Evolutionary conservation across 2,329 filamentous ascomycete species (phyloP).

Genomic region (Stachybotrys chlorohalonatus): DNA sequence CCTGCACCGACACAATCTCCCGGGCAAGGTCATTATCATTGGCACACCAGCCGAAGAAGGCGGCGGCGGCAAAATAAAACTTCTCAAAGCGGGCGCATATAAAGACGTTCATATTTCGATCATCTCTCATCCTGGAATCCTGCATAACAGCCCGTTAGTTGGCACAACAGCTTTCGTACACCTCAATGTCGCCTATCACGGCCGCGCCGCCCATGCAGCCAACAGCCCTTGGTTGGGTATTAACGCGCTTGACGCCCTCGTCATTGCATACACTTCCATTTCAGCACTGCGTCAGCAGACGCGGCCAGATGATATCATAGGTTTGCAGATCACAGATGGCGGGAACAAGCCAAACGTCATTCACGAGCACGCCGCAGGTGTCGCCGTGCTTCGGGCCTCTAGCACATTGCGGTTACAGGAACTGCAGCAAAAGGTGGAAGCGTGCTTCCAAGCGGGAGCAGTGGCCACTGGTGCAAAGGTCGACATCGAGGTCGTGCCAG

Average conservation of each 20-base stretch:
- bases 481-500: conserved; percentile 25
- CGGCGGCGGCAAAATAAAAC: conserved; percentile 39
- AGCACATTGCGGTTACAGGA: conserved; percentile 10
- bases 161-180: conserved; percentile 41
- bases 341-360: conserved; percentile 48
- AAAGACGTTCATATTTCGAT: conserved; percentile 20
- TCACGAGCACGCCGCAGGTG: conserved; percentile 35
- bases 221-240: conserved; percentile 49
- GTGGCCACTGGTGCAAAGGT: conserved; percentile 36
- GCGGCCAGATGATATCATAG: conserved; percentile 37
- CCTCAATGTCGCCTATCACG: conserved; percentile 42
- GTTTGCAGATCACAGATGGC: conserved; percentile 43
- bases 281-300: conserved; percentile 47
- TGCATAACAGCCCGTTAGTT: conserved; percentile 35
- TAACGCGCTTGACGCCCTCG: conserved; percentile 49
- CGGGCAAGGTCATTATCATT: conserved; percentile 21
- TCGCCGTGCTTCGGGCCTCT: conserved; percentile 17
- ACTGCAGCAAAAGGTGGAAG: conserved; percentile 30
- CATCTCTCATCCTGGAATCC: conserved; percentile 24
- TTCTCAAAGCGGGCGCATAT: conserved; percentile 35
- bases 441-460: conserved; percentile 30
- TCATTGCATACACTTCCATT: conserved; percentile 38
- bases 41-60: conserved; percentile 47
- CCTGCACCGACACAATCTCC: conserved; percentile 1
- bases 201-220: conserved; percentile 46